Percentiles rank a stretch among this genome's conserved stretches.
phyloP scores from a whole-genome alignment of 2,329 filamentous ascomycete species.

The Phyllosticta citribraziliensis region DNA sequence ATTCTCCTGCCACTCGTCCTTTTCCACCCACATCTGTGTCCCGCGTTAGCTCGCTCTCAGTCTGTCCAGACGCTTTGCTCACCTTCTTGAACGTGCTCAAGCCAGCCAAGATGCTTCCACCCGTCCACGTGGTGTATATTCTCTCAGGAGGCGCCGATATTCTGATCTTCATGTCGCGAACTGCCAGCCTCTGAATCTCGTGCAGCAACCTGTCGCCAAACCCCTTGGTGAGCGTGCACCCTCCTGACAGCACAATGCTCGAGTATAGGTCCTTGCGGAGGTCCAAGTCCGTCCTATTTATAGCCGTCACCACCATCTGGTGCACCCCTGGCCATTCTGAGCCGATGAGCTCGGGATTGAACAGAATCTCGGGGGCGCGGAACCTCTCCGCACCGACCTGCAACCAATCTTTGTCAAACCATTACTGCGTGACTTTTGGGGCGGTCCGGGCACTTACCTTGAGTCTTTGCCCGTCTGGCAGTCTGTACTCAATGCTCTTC shows the following conservation, averaged over 20 bases:
- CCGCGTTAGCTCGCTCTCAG: background rate
- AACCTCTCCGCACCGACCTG: conserved; percentile 90
- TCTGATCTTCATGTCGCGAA: conserved; percentile 99
- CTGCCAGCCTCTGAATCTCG: conserved; percentile 85
- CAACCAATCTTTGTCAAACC: conserved; percentile 11
- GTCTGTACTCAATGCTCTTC: conserved; percentile 74
- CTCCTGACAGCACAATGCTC: conserved; percentile 94
- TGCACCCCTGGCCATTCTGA: conserved; percentile 95
- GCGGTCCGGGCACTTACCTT: conserved; percentile 49
- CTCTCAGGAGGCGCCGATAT: conserved; percentile 96
- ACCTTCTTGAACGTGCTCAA: conserved; percentile 98
- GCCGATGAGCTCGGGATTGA: conserved; percentile 93
- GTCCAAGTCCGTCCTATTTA: conserved; percentile 90
- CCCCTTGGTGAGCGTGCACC: conserved; percentile 90
- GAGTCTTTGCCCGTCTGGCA: conserved; percentile 89
- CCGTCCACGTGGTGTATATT: conserved; percentile 99
- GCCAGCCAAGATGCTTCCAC: conserved; percentile 91
- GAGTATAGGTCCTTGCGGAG: conserved; percentile 86
- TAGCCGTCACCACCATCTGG: conserved; percentile 94
- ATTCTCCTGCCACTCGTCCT: conserved; percentile 99
- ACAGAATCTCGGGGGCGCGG: conserved; percentile 91
- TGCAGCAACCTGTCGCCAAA: conserved; percentile 88
- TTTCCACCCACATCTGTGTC: conserved; percentile 94
- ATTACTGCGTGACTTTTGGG: background rate
- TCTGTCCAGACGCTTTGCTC: conserved; percentile 17